Evolutionary conservation across 495 filamentous ascomycete genomes (phyloP).

Genomic region (Elasticomyces elasticus): DNA sequence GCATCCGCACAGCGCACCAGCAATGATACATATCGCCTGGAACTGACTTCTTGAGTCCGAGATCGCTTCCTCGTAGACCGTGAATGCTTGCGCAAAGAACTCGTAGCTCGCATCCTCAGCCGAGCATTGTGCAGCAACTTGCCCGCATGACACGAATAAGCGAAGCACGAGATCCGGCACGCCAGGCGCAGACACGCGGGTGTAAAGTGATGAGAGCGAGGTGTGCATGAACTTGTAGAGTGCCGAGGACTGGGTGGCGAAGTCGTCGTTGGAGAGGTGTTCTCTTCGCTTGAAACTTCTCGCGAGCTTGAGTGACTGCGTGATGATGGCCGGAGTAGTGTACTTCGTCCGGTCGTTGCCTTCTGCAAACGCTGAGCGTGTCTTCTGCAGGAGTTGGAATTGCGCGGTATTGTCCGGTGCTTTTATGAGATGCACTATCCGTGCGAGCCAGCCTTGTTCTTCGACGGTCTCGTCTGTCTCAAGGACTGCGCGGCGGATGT

Average conservation of each 20-base stretch:
- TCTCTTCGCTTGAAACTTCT: constrained; percentile 83
- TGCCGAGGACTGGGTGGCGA: constrained; percentile 77
- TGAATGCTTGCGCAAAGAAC: constrained; percentile 97
- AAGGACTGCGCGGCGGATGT: constrained; percentile 50
- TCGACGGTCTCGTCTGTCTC: constrained; percentile 95
- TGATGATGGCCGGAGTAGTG: constrained; percentile 86
- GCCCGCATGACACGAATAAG: constrained; percentile 81
- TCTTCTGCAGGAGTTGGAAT: constrained; percentile 77
- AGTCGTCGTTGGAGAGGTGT: constrained; percentile 91
- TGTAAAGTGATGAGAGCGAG: constrained; percentile 76
- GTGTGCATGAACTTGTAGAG: constrained; percentile 93
- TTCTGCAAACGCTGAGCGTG: constrained; percentile 77
- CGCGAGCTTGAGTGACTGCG: constrained; percentile 79
- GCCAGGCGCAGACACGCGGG: constrained; percentile 58
- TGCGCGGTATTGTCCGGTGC: constrained; percentile 83
- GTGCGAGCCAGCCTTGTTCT: constrained; percentile 91
- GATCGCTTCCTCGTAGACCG: constrained; percentile 92
- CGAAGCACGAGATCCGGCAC: constrained; percentile 79
- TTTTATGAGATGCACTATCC: constrained; percentile 80
- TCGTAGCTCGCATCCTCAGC: constrained; percentile 96
- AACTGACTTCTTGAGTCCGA: constrained; percentile 93
- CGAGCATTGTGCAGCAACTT: constrained; percentile 82
- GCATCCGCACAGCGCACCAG: constrained; percentile 75
- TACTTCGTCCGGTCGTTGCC: constrained; percentile 93
- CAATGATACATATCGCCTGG: constrained; percentile 92